Evolutionary conservation across 2,329 filamentous ascomycete genomes (phyloP), one percentile per base, ranked within the genome.

Genomic region (Penicillium occitanis): DNA sequence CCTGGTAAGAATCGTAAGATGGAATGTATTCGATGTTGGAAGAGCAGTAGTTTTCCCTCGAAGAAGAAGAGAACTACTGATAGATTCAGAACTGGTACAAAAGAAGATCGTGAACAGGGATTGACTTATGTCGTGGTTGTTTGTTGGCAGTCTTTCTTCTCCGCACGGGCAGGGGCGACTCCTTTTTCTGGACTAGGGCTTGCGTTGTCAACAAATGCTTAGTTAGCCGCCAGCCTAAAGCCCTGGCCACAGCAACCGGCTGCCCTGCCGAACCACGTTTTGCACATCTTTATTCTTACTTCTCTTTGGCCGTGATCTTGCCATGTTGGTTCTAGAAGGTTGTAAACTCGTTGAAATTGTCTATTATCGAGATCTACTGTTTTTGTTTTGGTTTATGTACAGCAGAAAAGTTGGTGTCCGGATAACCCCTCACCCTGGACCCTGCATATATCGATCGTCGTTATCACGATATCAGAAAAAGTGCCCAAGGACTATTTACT

Each of bases 131-230:
- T 22, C 1, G 22, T 28, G 22, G 25, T 35, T 33, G 51, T 55
- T 55, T 35, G 46, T 28, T 50, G 46, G 46, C 48, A 51, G 30
- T 57, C 2, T 57, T 33, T 55, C 33, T 57, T 63, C 61, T 63
- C 61, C 61, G 61, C 61, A 63, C 50, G 22, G 61, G 61, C 48
- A 63, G 51, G 61, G 37, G 61, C 61, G 46, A 55, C 57, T 44
- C 28, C 28, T 62, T 62, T 60, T 40, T 44, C 6, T 44, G 37
- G 50, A 35, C 28, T 55, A 35, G 50, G 35, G 25, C n/a, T 37
- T 44, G 61, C 4, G 22, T 35, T 57, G 51, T 63, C 61, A 63
- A 63, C 62, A 57, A 55, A 62, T n/a, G 35, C 50, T 33, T 53
- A 33, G 50, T 28, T 28, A 28, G 28, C 28, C 17, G 13, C 50